Base-by-base conservation (phyloP, 2,329 filamentous ascomycete species). In the Penicillium aurantiogriseum region DNA sequence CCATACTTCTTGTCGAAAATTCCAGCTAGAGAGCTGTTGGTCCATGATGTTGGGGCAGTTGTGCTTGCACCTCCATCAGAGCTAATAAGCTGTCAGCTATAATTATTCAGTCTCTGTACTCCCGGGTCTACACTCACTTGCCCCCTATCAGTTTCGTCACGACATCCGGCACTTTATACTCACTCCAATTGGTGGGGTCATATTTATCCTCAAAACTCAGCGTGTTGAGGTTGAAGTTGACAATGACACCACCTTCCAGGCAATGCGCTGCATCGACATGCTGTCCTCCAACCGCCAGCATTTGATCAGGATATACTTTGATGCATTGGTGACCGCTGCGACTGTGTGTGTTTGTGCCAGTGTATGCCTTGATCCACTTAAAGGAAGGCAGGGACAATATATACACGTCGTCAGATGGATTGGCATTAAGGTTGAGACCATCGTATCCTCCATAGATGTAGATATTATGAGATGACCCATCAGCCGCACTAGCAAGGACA, bases 1-100 rank as follows among this genome's bases (percentile, higher is more conserved):
- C 82, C 74, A 63, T 90, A 90, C 5, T 75, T 62, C 0, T 76
- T 79, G 0, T 71, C 73, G 58, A 90, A 89, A 19, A 89, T 71
- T 5, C 69, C 69, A 0, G 69, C 75, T 1, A 90, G 80, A 2
- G 59, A 77, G 57, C 66, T 66, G 52, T 73, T 78, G 49, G 76
- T 78, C 82, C 85, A 89, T 3, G 56, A 55, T 0, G 48, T 35
- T 27, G 72, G 72, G 2, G 61, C 54, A 1, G 57, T 62, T 3
- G 48, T 62, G 4, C 68, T 73, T 31, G 73, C 71, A 23, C 69
- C 69, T 23, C 74, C 74, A 35, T 69, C 63, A n/a, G 52, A 63
- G 56, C 69, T 74, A 51, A 31, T 19, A 39, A n/a, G 17, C 25
- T n/a, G 17, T 60, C 39, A 55, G 56, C 21, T 17, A 13, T 21